Base-by-base conservation (phyloP, 1,284 basidiomycete genomes). In the Tilletia horrida region DNA sequence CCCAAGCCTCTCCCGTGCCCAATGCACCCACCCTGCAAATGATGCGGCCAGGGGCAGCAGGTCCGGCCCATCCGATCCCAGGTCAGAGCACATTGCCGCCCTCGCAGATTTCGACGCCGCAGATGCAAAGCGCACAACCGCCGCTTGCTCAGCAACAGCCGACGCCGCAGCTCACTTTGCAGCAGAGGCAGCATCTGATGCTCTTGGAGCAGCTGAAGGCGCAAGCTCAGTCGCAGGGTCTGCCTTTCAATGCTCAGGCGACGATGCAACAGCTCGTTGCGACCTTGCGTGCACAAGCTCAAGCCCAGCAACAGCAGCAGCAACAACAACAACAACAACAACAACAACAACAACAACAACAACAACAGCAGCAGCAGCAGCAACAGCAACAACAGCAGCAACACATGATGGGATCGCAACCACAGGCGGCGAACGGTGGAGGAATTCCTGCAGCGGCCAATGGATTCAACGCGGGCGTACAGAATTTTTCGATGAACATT, bases 321-420 rank as follows among this genome's bases (percentile, higher is more conserved):
- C 59, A 75, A 73, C 66, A 74, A 18, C 59, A 75, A 73, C 66
- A 74, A 72, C 67, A 66, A 67, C 66, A 25, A 65, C 66, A 16
- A 69, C 68, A 7, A 63, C 66, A 21, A 62, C 72, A 27, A 69
- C 71, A 16, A 70, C 68, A 14, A 67, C 66, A 4, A 65, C 70
- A 6, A 69, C 70, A 3, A 73, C 66, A 74, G 72, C 67, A 66
- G 67, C 66, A 25, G 63, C 66, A 16, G 67, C 68, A 7, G 61
- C 66, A 21, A 62, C 72, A 27, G 71, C 71, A 16, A 70, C 68
- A 14, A 67, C 66, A 4, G 63, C 70, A 6, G 68, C 70, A 3
- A 69, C 70, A 3, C 69, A 52, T 23, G n/a, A 16, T 25, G 25
- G 66, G 50, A 61, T 40, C 66, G 47, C 55, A 59, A 14, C 27